Conservation (phyloP, 1,284 basidiomycete genomes). For the Boletus putidus region DNA sequence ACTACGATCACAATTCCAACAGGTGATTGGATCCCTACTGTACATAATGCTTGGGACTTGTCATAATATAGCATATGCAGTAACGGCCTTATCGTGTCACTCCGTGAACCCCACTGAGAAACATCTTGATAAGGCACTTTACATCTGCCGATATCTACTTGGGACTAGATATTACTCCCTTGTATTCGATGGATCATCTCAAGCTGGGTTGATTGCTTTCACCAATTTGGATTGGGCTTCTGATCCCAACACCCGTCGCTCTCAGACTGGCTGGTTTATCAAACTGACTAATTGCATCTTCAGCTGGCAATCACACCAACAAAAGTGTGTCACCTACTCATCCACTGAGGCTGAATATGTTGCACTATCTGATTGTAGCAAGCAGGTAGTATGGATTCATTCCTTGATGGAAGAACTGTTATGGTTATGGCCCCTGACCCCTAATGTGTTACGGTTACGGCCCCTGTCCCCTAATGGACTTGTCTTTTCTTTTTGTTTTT, state of each 20-base stretch:
- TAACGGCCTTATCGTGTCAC: background rate
- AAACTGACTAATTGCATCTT: background rate
- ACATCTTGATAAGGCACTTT: slow-evolving; percentile 7
- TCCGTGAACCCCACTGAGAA: background rate
- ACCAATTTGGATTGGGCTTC: slow-evolving; percentile 36
- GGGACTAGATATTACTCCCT: background rate
- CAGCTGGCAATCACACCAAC: background rate
- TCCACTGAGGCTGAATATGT: too few relatives aligned
- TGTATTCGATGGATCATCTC: background rate
- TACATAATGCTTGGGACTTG: background rate
- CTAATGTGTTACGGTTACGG: too few relatives aligned
- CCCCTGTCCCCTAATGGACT: too few relatives aligned
- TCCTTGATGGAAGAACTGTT: background rate
- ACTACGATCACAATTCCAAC: background rate
- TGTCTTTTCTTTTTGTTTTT: too few relatives aligned
- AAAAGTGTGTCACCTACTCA: too few relatives aligned
- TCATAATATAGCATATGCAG: background rate
- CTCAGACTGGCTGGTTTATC: slow-evolving; percentile 22
- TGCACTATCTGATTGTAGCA: background rate
- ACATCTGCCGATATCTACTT: slow-evolving; percentile 31
- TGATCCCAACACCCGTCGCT: slow-evolving; percentile 6
- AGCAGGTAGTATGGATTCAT: background rate
- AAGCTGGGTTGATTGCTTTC: slow-evolving; percentile 8
- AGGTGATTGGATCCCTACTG: slow-evolving; percentile 1
- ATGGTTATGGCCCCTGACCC: too few relatives aligned